phyloP scores from a whole-genome alignment of 495 filamentous ascomycete species.

The Rhizodiscina lignyota region DNA sequence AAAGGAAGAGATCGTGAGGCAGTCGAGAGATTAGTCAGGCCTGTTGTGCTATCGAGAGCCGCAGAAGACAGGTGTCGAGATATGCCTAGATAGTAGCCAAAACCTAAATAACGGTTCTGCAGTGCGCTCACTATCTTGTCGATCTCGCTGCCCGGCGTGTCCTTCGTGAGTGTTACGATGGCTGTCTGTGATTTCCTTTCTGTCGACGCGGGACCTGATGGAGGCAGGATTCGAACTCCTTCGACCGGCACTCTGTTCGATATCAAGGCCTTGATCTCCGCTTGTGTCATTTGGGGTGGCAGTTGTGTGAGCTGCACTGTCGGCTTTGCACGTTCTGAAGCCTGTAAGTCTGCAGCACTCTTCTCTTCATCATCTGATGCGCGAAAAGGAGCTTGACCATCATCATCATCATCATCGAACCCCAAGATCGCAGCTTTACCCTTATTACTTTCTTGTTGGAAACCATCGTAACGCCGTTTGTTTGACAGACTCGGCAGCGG shows the following conservation, averaged over 20 bases:
- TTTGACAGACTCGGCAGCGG: slow-evolving; percentile 29
- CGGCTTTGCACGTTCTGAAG: slow-evolving; percentile 56
- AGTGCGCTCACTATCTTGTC: slow-evolving; percentile 61
- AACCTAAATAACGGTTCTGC: slow-evolving; percentile 77
- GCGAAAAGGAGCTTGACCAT: slow-evolving; percentile 30
- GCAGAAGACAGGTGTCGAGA: slow-evolving; percentile 76
- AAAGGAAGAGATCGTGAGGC: slow-evolving; percentile 52
- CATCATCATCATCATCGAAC: slow-evolving; percentile 9
- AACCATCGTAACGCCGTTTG: slow-evolving; percentile 35
- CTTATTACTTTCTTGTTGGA: slow-evolving; percentile 27
- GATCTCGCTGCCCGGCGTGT: slow-evolving; percentile 73
- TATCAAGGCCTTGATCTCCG: slow-evolving; percentile 58
- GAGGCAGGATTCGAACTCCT: slow-evolving; percentile 46
- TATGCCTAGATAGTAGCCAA: slow-evolving; percentile 66
- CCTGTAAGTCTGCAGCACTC: slow-evolving; percentile 23
- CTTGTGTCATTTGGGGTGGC: slow-evolving; percentile 49
- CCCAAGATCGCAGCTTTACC: slow-evolving; percentile 3
- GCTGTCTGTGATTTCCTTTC: slow-evolving; percentile 68
- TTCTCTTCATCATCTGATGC: slow-evolving; percentile 32
- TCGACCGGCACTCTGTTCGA: slow-evolving; percentile 55
- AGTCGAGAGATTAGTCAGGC: slow-evolving; percentile 29
- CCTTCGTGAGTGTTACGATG: slow-evolving; percentile 70
- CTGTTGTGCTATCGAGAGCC: slow-evolving; percentile 40
- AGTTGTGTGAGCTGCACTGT: slow-evolving; percentile 57
- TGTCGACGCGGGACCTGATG: slow-evolving; percentile 35